Base-by-base conservation (phyloP, 345 rosid species). In the Corchorus capsularis region DNA sequence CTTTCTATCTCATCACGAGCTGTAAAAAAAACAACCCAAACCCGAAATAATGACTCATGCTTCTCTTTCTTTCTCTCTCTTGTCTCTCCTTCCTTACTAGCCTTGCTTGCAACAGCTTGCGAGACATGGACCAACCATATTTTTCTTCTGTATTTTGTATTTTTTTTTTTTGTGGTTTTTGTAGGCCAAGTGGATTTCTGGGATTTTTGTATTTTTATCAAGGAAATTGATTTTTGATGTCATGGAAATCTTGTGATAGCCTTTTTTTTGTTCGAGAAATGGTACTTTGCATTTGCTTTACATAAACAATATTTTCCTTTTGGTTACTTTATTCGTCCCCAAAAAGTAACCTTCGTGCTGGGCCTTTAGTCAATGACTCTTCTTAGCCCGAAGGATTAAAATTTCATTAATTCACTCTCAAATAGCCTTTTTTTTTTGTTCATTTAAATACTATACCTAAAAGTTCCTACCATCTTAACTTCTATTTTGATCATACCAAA, bases 1-100 rank as follows among this genome's bases (percentile, higher is more conserved):
- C 15, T 61, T 64, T 49, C 77, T 46, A 27, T 76, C 83, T 69
- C 77, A n/a, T 78, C 89, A 79, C 86, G 85, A 73, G 85, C 78
- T 69, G 78, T 63, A 34, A 63, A 63, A 56, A 14, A 67, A 54
- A 37, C 32, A 45, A 45, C 54, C 57, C 2, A 1, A 46, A 11
- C 54, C 20, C 45, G 1, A 0, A 4, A 56, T 8, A 34, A 59
- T 27, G 8, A 6, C 41, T 2, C 54, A 11, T 9, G 4, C 32
- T 2, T 19, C n/a, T 67, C n/a, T 20, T 20, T 22, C 12, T 20
- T 16, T 39, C 1, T 67, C 6, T 13, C 8, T 22, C 62, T 43
- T 72, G 27, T 5, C 68, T 20, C 55, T 34, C 45, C 17, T 5
- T 1, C 37, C 41, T 3, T 16, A 8, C 35, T 39, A 39, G 6